Conservation (phyloP, 257 asterid species). For the Solanum chilense region DNA sequence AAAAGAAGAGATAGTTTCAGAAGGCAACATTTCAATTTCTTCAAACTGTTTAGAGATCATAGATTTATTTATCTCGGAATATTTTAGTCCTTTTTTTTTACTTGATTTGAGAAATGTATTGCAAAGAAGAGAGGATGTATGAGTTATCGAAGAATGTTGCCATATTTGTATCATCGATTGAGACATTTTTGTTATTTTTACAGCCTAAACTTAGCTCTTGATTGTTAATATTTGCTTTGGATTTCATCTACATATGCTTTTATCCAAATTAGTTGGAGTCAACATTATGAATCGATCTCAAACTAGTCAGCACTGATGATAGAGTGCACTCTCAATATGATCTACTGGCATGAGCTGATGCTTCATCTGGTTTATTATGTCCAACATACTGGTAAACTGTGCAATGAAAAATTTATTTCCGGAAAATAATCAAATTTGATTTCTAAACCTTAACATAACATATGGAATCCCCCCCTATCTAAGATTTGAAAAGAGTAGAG, state of each 20-base stretch:
- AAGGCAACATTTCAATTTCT: neutral
- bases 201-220: neutral
- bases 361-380: neutral
- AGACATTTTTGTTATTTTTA: neutral
- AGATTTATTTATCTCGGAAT: neutral
- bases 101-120: neutral
- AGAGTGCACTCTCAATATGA: neutral
- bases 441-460: neutral
- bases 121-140: neutral
- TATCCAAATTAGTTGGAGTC: neutral
- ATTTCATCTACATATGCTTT: neutral
- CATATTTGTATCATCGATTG: neutral
- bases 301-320: neutral
- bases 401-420: neutral
- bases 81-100: neutral
- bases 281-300: neutral
- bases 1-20: conserved; percentile 51
- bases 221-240: neutral
- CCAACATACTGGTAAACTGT: neutral
- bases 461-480: neutral
- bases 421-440: neutral
- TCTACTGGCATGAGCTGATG: neutral
- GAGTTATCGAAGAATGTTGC: neutral
- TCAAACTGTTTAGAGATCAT: neutral
- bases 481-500: neutral